Evolutionary conservation across 495 filamentous ascomycete species (phyloP), one percentile per base, ranked within the genome.

Genomic region (Penicillium maclennaniae): DNA sequence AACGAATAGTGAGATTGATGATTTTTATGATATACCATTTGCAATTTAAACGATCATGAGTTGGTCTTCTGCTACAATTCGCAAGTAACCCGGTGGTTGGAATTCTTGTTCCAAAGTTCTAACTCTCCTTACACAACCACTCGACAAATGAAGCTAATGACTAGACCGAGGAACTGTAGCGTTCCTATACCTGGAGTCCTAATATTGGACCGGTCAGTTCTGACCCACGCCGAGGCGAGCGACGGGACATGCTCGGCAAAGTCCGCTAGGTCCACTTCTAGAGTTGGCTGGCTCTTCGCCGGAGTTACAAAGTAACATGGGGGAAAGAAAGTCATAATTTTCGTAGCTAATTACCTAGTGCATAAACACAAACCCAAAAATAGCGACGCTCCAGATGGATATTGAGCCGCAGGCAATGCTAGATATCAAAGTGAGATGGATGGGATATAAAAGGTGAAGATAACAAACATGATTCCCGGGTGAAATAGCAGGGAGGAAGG

Each of bases 331-430:
- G 43, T 56, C 49, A 40, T 59, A 43, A 59, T 43, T 46, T 58
- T 59, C 56, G 52, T 55, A 47, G 43, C 56, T 58, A 51, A 27
- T 44, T 45, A 47, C 41, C 48, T 47, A 44, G 54, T 57, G 51
- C 49, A 54, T 49, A 47, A 42, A 43, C 28, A 59, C 51, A 16
- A 47, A 56, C 40, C 53, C 23, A 17, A 34, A 40, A 49, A 47
- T 48, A 55, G 46, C 42, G 45, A 56, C 46, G 53, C 56, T 59
- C 49, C 51, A 60, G 47, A 53, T 55, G 56, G 60, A 58, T 62
- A 65, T 53, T 45, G 41, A 46, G 53, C 44, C 45, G 45, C 38
- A 34, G 31, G 38, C 43, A 56, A 54, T 57, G 50, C 50, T 41
- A 26, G 27, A 39, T 31, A 10, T 6, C 17, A 23, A 48, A 12